These are phyloP conservation scores for Aureobasidium sp. DNA, from an alignment of 2,329 filamentous ascomycete species.

Conservation along the genomic window DNA sequence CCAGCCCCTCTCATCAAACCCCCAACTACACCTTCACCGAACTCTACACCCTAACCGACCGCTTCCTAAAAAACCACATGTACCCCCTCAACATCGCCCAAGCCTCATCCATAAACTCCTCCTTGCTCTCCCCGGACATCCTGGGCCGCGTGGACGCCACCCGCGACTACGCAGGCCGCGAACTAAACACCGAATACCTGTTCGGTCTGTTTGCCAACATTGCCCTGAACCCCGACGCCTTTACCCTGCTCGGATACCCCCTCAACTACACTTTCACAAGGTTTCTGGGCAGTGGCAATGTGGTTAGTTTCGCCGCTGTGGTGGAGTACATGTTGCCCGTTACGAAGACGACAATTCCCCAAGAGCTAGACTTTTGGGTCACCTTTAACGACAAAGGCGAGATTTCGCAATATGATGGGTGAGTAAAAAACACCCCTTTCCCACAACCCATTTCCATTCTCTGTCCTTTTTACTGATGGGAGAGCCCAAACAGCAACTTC, in stretches of 20 bases:
- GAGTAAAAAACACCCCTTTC: background rate
- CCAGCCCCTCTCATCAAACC: background rate
- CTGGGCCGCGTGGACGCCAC: background rate
- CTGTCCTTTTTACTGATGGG: background rate
- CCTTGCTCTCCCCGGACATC: background rate
- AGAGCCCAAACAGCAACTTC: background rate
- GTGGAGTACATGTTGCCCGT: background rate
- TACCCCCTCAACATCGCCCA: background rate
- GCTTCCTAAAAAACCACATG: background rate
- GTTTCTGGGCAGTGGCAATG: background rate
- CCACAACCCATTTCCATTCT: too few species aligned
- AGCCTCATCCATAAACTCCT: background rate
- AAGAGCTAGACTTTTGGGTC: background rate
- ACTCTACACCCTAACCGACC: background rate
- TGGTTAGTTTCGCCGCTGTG: background rate
- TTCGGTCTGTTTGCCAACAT: background rate
- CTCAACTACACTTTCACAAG: background rate
- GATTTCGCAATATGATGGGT: conserved; percentile 5
- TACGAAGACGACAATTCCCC: background rate
- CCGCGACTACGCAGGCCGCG: background rate
- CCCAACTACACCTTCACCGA: background rate
- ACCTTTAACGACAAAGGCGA: background rate
- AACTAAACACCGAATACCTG: conserved; percentile 2
- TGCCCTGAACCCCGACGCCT: background rate
- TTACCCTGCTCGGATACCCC: background rate